Evolutionary conservation across 805 yeast genomes (phyloP), one percentile per base, ranked within the genome.

Genomic region (Diddensiella santjacobensis): DNA sequence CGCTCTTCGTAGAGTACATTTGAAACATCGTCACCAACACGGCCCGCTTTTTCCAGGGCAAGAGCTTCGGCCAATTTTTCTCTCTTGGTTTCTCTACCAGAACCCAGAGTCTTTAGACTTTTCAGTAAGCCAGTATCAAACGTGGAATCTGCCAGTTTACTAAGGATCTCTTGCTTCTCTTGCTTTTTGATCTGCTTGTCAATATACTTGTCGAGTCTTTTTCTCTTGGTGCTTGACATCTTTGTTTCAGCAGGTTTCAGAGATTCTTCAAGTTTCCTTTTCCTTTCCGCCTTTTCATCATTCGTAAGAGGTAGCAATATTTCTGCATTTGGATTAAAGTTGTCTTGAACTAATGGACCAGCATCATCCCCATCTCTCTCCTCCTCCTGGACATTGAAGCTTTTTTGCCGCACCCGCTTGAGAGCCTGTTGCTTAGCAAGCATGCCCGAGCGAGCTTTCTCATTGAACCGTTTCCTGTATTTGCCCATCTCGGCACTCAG

Each of bases 131-230:
- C 69, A 0, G 96, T 80, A 61, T 90, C 96, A 41, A 91, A 75
- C 48, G 75, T 73, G 1, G 87, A 79, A 29, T 70, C 69, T 5
- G 78, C 70, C 37, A 91, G 71, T 63, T 88, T 89, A 54, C 83
- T 81, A 38, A 91, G 70, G 46, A 91, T 70, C 2, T 77, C 75
- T 57, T 85, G 85, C 65, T 86, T 86, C 67, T 91, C 98, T 64
- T 91, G 96, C 61, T 95, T 72, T 59, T 84, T 84, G 57, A 89
- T 62, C 63, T 89, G 96, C 67, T 87, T 95, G 50, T 89, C 71
- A 33, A 91, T 88, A 65, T 88, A 91, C 66, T 91, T 91, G 53
- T 91, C 97, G 39, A 91, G 69, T 49, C 98, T 70, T 69, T 85
- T 80, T 77, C 72, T 74, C 78, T 71, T 91, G 42, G 83, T 76